phyloP scores from a whole-genome alignment of 306 rosid genomes.

The Alnus glutinosa region DNA sequence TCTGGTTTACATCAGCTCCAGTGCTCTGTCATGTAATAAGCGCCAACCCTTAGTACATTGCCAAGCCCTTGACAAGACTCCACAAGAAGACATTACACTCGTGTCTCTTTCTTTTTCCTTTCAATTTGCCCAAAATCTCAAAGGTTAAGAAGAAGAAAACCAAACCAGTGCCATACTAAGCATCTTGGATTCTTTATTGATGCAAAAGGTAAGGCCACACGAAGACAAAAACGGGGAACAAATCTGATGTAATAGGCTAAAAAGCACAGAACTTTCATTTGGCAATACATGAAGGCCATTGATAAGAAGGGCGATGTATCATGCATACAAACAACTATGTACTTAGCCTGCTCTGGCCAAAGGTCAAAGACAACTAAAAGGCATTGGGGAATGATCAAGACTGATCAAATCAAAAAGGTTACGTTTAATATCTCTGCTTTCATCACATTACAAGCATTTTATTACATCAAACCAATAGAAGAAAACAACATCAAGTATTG shows the following conservation, averaged over 20 bases:
- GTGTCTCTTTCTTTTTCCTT: background rate
- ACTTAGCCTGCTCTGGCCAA: slow-evolving; percentile 15
- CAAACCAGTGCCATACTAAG: background rate
- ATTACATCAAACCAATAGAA: background rate
- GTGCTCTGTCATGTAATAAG: slow-evolving; percentile 45
- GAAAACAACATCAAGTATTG: background rate
- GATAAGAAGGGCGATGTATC: slow-evolving; percentile 25
- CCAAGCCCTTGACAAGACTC: slow-evolving; percentile 16
- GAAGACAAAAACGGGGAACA: slow-evolving; percentile 14
- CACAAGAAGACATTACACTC: background rate
- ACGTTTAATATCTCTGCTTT: background rate
- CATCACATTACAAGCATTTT: background rate
- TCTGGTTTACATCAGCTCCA: slow-evolving; percentile 94
- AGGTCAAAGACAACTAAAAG: slow-evolving; percentile 36
- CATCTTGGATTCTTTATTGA: slow-evolving; percentile 13
- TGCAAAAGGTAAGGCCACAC: slow-evolving; percentile 17
- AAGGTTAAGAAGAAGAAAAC: slow-evolving; percentile 11
- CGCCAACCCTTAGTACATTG: slow-evolving; percentile 18
- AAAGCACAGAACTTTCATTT: slow-evolving; percentile 5
- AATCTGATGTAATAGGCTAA: slow-evolving; percentile 13
- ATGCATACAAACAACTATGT: slow-evolving; percentile 11
- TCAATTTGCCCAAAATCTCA: background rate
- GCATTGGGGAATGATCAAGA: slow-evolving; percentile 26
- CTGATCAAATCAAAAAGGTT: slow-evolving; percentile 3
- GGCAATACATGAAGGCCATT: slow-evolving; percentile 7